Conservation (phyloP, 1,139 yeast genomes). For the Sugiyamaella paludigena region DNA sequence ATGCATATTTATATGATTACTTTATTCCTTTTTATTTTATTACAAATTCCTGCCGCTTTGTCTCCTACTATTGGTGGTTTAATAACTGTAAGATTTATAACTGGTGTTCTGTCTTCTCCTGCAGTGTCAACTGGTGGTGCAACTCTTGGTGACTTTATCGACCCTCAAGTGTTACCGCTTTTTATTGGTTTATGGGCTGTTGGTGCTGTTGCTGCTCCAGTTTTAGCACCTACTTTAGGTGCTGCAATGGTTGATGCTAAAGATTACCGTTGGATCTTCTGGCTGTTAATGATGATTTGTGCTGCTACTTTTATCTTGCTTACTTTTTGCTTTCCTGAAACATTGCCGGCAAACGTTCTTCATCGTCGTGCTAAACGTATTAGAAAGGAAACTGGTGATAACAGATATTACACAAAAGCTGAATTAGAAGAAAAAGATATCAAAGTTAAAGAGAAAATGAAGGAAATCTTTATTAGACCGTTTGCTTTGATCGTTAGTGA, state of each 20-base stretch:
- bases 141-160: slow-evolving; percentile 59
- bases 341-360: slow-evolving; percentile 48
- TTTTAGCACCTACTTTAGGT: slow-evolving; percentile 67
- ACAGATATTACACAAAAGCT: slow-evolving; percentile 30
- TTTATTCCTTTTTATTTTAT: slow-evolving; percentile 51
- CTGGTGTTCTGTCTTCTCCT: slow-evolving; percentile 79
- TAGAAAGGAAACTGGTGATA: slow-evolving; percentile 48
- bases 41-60: slow-evolving; percentile 49
- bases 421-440: slow-evolving; percentile 27
- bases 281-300: slow-evolving; percentile 45
- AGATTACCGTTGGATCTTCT: slow-evolving; percentile 40
- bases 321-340: slow-evolving; percentile 49
- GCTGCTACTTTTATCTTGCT: slow-evolving; percentile 42
- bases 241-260: slow-evolving; percentile 45
- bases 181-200: slow-evolving; percentile 50
- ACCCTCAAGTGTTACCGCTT: slow-evolving; percentile 22
- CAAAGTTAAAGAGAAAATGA: slow-evolving; percentile 25
- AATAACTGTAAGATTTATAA: slow-evolving; percentile 67
- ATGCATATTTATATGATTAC: slow-evolving; percentile 51
- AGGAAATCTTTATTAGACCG: slow-evolving; percentile 50
- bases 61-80: slow-evolving; percentile 46
- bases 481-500: slow-evolving; percentile 41
- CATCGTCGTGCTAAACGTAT: slow-evolving; percentile 49
- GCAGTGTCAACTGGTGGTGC: slow-evolving; percentile 88
- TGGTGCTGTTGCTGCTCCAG: slow-evolving; percentile 59